A percentile compares a stretch with the other conserved stretches of the same genome.
phyloP scores from a whole-genome alignment of 805 yeast species.

The Cyberlindnera nakhonratchasimensis region DNA sequence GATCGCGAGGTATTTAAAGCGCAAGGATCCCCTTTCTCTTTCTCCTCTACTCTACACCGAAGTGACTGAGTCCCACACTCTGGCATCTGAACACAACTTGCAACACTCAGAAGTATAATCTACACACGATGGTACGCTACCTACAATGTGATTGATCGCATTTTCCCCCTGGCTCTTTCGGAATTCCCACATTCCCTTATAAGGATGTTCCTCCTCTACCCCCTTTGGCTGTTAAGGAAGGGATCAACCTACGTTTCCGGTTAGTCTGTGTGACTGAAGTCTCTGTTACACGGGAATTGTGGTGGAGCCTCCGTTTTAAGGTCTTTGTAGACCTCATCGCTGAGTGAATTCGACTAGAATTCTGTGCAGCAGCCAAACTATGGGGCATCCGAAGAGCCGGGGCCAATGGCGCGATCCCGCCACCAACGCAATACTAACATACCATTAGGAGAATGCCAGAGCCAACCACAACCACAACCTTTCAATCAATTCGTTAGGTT shows the following conservation, averaged over 20 bases:
- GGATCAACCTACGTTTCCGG: too few relatives aligned
- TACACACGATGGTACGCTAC: conserved; percentile 3
- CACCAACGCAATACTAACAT: conserved; percentile 11
- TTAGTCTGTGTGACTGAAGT: too few relatives aligned
- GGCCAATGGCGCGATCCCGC: conserved; percentile 1
- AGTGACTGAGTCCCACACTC: background rate
- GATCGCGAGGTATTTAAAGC: conserved; percentile 17
- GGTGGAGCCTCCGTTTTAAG: too few relatives aligned
- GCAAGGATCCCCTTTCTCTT: conserved; percentile 7
- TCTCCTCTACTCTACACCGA: background rate
- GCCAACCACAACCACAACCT: conserved; percentile 24
- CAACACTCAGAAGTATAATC: background rate
- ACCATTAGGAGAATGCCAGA: conserved; percentile 19
- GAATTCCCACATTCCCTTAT: background rate
- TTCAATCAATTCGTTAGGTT: conserved; percentile 37
- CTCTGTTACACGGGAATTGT: too few relatives aligned
- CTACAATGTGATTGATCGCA: background rate
- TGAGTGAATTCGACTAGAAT: too few relatives aligned
- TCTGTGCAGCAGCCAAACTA: too few relatives aligned
- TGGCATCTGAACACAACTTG: background rate
- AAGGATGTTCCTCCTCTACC: background rate
- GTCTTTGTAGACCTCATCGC: too few relatives aligned
- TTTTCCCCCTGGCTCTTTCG: background rate
- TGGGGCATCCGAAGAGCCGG: conserved; percentile 9
- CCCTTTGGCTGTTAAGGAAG: too few relatives aligned